A percentile compares a stretch with the other conserved stretches of the same genome.
These are phyloP conservation scores for Malus sylvestris DNA, from an alignment of 306 rosid genomes.

Conservation along the genomic window DNA sequence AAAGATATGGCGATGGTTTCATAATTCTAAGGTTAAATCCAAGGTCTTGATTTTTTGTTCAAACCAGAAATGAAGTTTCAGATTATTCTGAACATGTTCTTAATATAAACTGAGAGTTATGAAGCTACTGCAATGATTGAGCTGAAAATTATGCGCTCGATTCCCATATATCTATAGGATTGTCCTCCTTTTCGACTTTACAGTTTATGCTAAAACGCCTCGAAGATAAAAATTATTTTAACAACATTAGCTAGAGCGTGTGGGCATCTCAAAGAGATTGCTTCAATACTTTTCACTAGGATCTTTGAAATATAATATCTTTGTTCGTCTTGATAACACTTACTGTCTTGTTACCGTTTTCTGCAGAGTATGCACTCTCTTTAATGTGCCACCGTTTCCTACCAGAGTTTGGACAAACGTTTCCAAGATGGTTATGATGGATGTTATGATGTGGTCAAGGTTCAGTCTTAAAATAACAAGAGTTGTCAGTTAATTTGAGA, in stretches of 20 bases:
- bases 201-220: background rate
- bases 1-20: background rate
- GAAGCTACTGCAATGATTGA: background rate
- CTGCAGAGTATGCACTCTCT: slow-evolving; percentile 31
- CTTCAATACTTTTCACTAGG: background rate
- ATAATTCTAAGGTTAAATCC: background rate
- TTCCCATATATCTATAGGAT: background rate
- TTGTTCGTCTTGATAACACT: slow-evolving; percentile 2
- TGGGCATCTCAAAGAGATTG: background rate
- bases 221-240: background rate
- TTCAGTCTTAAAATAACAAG: background rate
- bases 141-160: background rate
- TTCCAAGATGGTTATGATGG: slow-evolving; percentile 6
- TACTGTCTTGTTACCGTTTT: slow-evolving; percentile 16
- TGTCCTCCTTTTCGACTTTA: background rate
- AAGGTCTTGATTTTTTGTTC: background rate
- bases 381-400: background rate
- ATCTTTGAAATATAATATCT: background rate
- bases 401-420: background rate
- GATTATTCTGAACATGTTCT: background rate
- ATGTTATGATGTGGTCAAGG: slow-evolving; percentile 1
- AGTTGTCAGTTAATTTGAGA: slow-evolving; percentile 9
- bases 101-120: background rate
- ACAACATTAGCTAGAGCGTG: background rate
- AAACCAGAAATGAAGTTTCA: background rate